Percentiles rank a stretch among this genome's conserved stretches.
Evolutionary conservation across 768 basidiomycete genomes (phyloP).

Genomic region (Mycena kentingensis): DNA sequence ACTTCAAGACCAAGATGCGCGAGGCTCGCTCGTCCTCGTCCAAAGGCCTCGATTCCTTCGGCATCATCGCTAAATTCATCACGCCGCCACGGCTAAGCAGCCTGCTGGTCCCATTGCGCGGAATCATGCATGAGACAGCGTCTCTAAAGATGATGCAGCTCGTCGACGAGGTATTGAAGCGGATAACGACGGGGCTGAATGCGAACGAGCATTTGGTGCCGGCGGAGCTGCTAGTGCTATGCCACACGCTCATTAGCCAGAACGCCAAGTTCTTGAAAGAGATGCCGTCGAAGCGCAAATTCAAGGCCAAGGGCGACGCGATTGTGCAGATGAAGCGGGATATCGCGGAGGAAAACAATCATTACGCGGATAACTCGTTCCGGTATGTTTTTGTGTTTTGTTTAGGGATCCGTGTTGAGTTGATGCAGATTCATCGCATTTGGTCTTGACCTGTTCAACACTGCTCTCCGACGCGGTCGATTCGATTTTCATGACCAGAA

Average conservation of each 20-base stretch:
- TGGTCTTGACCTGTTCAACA: slow-evolving; percentile 88
- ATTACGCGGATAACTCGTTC: slow-evolving; percentile 86
- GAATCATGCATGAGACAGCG: slow-evolving; percentile 85
- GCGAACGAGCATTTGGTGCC: slow-evolving; percentile 73
- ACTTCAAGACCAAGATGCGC: slow-evolving; percentile 92
- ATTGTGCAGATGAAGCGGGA: slow-evolving; percentile 82
- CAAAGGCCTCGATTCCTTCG: slow-evolving; percentile 86
- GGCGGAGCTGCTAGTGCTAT: slow-evolving; percentile 73
- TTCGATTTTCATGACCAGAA: slow-evolving; percentile 80
- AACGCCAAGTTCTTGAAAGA: slow-evolving; percentile 86
- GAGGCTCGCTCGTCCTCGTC: slow-evolving; percentile 85
- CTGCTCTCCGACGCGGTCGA: slow-evolving; percentile 80
- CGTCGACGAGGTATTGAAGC: slow-evolving; percentile 85
- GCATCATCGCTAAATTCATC: slow-evolving; percentile 74
- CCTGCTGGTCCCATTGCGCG: slow-evolving; percentile 75
- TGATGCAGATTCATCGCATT: slow-evolving; percentile 77
- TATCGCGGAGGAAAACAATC: slow-evolving; percentile 52
- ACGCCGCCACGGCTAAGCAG: slow-evolving; percentile 76
- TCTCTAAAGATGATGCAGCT: slow-evolving; percentile 77
- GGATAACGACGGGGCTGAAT: slow-evolving; percentile 83
- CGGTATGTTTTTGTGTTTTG: slow-evolving; percentile 51
- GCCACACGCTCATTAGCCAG: slow-evolving; percentile 87
- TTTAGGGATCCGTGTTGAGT: neutral
- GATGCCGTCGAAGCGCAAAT: slow-evolving; percentile 40
- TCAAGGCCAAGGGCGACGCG: slow-evolving; percentile 51